These are phyloP conservation scores for Penicillium paxilli DNA, from an alignment of 495 filamentous ascomycete species.

Conservation along the genomic window DNA sequence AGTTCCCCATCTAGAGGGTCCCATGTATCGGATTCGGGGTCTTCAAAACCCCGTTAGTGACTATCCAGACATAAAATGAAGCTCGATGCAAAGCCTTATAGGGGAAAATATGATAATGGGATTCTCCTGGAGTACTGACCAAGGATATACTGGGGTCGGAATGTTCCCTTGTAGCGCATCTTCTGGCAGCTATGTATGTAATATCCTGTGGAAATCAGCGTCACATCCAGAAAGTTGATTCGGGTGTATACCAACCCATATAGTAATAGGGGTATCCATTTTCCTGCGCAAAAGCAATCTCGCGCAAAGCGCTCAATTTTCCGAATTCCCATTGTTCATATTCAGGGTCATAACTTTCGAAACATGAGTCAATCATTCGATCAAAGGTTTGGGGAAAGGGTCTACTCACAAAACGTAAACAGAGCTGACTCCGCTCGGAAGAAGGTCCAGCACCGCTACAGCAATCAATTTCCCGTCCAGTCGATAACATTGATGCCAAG, in stretches of 20 bases:
- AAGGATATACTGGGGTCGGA: constrained; percentile 78
- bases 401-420: constrained; percentile 80
- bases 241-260: constrained; percentile 57
- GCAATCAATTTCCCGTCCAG: constrained; percentile 87
- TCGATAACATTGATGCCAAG: constrained; percentile 94
- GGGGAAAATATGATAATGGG: not conserved
- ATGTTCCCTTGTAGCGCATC: constrained; percentile 90
- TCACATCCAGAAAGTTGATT: not conserved
- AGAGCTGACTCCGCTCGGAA: constrained; percentile 84
- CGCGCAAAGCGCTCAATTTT: constrained; percentile 83
- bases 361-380: not conserved
- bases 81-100: not conserved
- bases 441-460: constrained; percentile 82
- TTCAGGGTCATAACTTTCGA: constrained; percentile 73
- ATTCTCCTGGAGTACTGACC: constrained; percentile 33
- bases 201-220: constrained; percentile 45
- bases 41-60: constrained; percentile 29
- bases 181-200: constrained; percentile 74
- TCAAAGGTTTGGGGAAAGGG: not conserved
- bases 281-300: constrained; percentile 78
- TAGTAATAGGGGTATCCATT: constrained; percentile 72
- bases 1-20: constrained; percentile 68
- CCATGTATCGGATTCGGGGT: constrained; percentile 77
- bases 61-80: not conserved
- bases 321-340: constrained; percentile 79